Conservation (phyloP, 805 yeast species). For the Saccharomycopsis fibuligera region DNA sequence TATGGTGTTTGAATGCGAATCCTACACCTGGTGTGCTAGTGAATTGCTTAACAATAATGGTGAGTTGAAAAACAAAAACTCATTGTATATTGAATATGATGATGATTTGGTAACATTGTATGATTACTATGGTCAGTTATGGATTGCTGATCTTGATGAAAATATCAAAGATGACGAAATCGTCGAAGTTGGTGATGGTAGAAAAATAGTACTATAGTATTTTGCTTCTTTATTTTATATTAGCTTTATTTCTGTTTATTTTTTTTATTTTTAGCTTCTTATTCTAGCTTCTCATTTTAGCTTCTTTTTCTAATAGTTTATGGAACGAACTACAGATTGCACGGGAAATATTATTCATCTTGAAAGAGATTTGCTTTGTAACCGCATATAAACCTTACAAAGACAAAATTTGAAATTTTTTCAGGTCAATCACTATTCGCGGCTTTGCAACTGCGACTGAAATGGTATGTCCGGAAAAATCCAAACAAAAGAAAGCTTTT, state of each 20-base stretch:
- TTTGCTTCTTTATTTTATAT: too few species aligned
- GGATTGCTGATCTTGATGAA: constrained; percentile 6
- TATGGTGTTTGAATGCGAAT: constrained; percentile 7
- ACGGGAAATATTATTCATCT: too few species aligned
- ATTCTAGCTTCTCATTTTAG: background rate
- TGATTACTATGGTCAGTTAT: constrained; percentile 18
- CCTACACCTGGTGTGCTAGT: constrained; percentile 19
- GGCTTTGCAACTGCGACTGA: too few species aligned
- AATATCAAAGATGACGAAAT: background rate
- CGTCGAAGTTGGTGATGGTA: background rate
- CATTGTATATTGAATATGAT: constrained; percentile 14
- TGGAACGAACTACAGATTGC: too few species aligned
- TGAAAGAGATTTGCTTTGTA: too few species aligned
- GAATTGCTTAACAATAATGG: constrained; percentile 9
- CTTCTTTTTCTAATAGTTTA: too few species aligned
- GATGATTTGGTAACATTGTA: constrained; percentile 7
- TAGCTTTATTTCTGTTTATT: background rate
- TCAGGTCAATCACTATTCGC: too few species aligned
- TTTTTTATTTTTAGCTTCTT: background rate
- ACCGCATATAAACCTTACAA: too few species aligned
- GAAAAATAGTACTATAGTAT: background rate
- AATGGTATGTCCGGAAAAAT: too few species aligned
- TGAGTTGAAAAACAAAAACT: constrained; percentile 1
- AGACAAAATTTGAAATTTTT: too few species aligned
- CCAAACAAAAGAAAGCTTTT: too few species aligned